Conservation (phyloP, 148 eudicot species). For the Amaranthus hypochondriacus region DNA sequence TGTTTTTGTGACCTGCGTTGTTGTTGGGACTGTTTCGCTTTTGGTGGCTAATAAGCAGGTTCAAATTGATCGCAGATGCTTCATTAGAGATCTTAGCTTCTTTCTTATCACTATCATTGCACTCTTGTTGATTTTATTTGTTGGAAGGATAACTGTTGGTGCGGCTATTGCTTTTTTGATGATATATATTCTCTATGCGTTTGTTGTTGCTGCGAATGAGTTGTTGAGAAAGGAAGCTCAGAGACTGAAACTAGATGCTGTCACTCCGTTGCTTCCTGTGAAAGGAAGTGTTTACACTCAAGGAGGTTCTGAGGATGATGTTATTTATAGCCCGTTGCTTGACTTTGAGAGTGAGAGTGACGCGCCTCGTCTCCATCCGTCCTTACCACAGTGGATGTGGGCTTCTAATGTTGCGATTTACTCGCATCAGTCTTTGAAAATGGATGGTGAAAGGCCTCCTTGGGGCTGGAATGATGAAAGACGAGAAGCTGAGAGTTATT, state of each 20-base stretch:
- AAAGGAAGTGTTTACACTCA: slow-evolving; percentile 56
- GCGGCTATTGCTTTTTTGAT: slow-evolving; percentile 55
- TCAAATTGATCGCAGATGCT: slow-evolving; percentile 77
- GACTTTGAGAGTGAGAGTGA: slow-evolving; percentile 61
- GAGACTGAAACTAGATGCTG: slow-evolving; percentile 58
- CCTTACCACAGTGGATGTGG: slow-evolving; percentile 99
- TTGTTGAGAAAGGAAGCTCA: slow-evolving; percentile 58
- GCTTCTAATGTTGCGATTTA: slow-evolving; percentile 96
- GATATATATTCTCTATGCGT: slow-evolving; percentile 64
- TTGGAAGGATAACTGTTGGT: slow-evolving; percentile 53
- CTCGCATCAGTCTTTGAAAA: slow-evolving; percentile 54
- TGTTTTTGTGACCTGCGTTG: slow-evolving; percentile 79
- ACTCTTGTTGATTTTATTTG: slow-evolving; percentile 48
- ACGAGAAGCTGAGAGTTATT: slow-evolving; percentile 30
- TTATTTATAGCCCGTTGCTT: slow-evolving; percentile 54
- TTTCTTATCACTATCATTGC: slow-evolving; percentile 47
- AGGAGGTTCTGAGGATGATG: slow-evolving; percentile 47
- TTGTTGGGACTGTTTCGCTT: slow-evolving; percentile 74
- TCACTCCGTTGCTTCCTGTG: slow-evolving; percentile 86
- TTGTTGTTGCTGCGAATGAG: slow-evolving; percentile 80
- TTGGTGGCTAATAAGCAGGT: slow-evolving; percentile 56
- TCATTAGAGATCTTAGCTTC: slow-evolving; percentile 73
- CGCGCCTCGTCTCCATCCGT: slow-evolving; percentile 42
- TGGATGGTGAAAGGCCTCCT: slow-evolving; percentile 62
- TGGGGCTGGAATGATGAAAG: slow-evolving; percentile 97